These are phyloP conservation scores for Botrytis cinerea DNA, from an alignment of 2,329 filamentous ascomycete species.

Conservation along the genomic window DNA sequence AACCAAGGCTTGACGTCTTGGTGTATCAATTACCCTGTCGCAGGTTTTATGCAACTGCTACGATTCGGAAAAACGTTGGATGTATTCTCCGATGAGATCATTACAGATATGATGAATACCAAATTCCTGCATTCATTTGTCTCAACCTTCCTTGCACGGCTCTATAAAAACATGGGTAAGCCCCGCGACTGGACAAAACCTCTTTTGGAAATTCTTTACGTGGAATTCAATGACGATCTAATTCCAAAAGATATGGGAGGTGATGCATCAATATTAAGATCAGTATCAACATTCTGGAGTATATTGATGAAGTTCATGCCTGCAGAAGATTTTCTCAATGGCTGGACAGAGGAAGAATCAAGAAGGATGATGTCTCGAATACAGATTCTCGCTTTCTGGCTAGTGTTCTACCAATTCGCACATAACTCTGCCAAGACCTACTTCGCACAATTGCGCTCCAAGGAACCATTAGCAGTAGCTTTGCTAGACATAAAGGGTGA, in stretches of 20 bases:
- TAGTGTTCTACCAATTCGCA: neutral
- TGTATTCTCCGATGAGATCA: neutral
- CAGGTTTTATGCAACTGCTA: neutral
- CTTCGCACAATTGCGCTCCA: neutral
- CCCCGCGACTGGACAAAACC: neutral
- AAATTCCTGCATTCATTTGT: neutral
- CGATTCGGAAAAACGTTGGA: neutral
- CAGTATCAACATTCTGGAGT: neutral
- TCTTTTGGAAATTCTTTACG: neutral
- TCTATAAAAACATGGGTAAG: neutral
- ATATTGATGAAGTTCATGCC: neutral
- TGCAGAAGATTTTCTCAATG: neutral
- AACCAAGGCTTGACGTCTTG: neutral
- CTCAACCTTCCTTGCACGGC: neutral
- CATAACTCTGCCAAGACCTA: neutral
- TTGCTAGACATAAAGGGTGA: neutral
- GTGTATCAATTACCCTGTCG: constrained; percentile 3
- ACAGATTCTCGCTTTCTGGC: constrained; percentile 3
- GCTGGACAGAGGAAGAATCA: neutral
- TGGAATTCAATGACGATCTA: neutral
- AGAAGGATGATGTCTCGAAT: constrained; percentile 3
- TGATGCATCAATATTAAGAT: neutral
- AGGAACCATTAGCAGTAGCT: neutral
- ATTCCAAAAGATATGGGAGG: neutral
- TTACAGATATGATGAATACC: neutral